Percentiles rank a stretch among this genome's conserved stretches.
Conservation (phyloP, 768 basidiomycete genomes). For the Termitomyces sp. region DNA sequence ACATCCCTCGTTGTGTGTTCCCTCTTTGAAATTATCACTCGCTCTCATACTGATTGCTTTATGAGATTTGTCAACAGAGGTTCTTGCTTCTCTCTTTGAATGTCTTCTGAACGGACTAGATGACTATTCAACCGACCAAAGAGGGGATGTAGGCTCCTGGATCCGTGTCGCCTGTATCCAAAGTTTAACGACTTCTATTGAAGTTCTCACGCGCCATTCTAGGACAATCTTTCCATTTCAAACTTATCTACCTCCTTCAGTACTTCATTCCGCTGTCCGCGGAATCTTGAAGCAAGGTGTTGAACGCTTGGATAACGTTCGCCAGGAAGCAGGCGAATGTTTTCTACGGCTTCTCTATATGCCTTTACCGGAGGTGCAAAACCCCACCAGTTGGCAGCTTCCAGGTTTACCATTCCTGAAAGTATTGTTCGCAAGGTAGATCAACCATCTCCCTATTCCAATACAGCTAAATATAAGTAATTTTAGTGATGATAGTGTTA, state of each 20-base stretch:
- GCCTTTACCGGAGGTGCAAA: constrained; percentile 33
- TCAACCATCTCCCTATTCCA: not conserved
- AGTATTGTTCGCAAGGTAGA: constrained; percentile 49
- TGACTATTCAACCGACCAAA: constrained; percentile 91
- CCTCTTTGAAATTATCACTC: not conserved
- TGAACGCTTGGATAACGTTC: constrained; percentile 87
- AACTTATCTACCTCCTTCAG: constrained; percentile 53
- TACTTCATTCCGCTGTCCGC: constrained; percentile 51
- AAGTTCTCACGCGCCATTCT: constrained; percentile 43
- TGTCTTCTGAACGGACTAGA: constrained; percentile 65
- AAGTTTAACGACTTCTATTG: constrained; percentile 51
- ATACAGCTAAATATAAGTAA: not conserved
- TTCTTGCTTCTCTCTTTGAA: constrained; percentile 44
- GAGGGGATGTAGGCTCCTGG: constrained; percentile 98
- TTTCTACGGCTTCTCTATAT: constrained; percentile 46
- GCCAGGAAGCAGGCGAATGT: constrained; percentile 69
- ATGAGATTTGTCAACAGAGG: constrained; percentile 42
- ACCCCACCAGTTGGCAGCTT: constrained; percentile 45
- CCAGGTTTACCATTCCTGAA: constrained; percentile 40
- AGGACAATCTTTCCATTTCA: constrained; percentile 36
- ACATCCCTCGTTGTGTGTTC: constrained; percentile 15
- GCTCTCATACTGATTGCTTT: not conserved
- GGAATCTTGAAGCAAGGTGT: constrained; percentile 84
- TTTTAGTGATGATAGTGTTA: constrained; percentile 29
- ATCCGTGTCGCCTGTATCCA: constrained; percentile 74